A percentile compares a stretch with the other conserved stretches of the same genome.
Evolutionary conservation across 495 filamentous ascomycete genomes (phyloP).

Genomic region (Annulohypoxylon stygium): DNA sequence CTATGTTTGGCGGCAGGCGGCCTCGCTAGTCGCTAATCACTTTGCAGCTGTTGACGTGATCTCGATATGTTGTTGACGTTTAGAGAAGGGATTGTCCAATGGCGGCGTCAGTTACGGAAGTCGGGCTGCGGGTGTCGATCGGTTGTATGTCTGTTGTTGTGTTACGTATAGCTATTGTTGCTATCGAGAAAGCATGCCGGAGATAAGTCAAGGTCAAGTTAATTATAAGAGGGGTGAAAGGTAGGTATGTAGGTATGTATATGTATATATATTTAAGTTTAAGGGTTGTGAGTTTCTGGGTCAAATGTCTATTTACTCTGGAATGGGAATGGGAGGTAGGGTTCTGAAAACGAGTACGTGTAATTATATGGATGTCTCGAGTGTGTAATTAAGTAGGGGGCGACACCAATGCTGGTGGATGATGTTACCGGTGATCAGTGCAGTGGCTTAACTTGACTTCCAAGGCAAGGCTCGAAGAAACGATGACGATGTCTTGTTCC

Average conservation of each 20-base stretch:
- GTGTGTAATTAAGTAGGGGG: not conserved
- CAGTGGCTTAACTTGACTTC: constrained; percentile 1
- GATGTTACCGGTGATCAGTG: constrained; percentile 2
- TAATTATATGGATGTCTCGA: constrained; percentile 1
- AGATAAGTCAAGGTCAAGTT: constrained; percentile 19
- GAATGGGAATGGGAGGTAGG: not conserved
- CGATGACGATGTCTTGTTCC: constrained; percentile 27
- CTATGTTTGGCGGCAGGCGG: constrained; percentile 27
- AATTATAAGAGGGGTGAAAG: constrained; percentile 14
- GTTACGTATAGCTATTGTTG: not conserved
- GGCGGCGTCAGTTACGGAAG: constrained; percentile 27
- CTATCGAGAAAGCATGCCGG: constrained; percentile 8
- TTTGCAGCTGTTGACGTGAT: constrained; percentile 47
- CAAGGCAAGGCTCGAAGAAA: not conserved
- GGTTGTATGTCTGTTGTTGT: no score
- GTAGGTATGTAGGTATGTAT: not conserved
- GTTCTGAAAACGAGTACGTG: constrained; percentile 18
- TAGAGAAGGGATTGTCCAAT: constrained; percentile 49
- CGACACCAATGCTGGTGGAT: not conserved
- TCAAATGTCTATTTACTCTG: not conserved
- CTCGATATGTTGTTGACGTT: constrained; percentile 48
- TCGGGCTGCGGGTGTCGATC: constrained; percentile 19
- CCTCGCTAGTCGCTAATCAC: constrained; percentile 47
- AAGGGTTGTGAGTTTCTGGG: constrained; percentile 10
- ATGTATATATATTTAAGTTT: constrained; percentile 6